Conservation (phyloP, 371 early-diverging fungal genomes). For the Mucor racemosus region DNA sequence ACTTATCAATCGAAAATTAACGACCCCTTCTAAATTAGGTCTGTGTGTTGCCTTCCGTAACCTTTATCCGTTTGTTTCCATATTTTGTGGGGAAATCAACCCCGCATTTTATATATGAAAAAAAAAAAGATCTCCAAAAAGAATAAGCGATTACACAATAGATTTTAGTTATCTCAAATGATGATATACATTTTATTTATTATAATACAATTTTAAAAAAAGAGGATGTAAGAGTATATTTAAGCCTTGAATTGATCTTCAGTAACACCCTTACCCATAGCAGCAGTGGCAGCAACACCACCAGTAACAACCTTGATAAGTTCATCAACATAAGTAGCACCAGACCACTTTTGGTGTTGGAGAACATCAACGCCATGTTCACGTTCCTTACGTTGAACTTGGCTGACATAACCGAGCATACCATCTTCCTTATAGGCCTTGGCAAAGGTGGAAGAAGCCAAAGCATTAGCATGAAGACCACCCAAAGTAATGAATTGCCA, state of each 20-base stretch:
- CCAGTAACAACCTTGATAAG: conserved; percentile 91
- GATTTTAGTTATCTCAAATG: background rate
- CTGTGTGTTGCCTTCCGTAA: background rate
- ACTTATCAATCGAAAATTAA: background rate
- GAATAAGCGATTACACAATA: conserved; percentile 2
- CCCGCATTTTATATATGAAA: background rate
- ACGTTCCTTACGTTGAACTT: conserved; percentile 94
- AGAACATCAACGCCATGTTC: conserved; percentile 90
- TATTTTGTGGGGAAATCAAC: conserved; percentile 1
- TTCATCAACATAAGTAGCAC: conserved; percentile 93
- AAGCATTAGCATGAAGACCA: conserved; percentile 95
- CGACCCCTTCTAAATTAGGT: conserved; percentile 10
- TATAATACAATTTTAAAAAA: background rate
- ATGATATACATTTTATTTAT: background rate
- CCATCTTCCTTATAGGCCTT: conserved; percentile 85
- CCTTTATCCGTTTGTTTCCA: conserved; percentile 2
- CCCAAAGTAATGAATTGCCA: conserved; percentile 99
- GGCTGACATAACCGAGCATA: conserved; percentile 95
- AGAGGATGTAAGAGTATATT: background rate
- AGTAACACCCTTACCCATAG: conserved; percentile 94
- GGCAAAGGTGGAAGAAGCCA: conserved; percentile 83
- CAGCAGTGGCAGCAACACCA: conserved; percentile 93
- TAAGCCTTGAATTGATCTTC: conserved; percentile 73
- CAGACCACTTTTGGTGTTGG: conserved; percentile 97
- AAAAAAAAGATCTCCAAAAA: background rate